Base-by-base conservation (phyloP, 192 early-diverging fungal genomes). In the Rhizophagus clarus region DNA sequence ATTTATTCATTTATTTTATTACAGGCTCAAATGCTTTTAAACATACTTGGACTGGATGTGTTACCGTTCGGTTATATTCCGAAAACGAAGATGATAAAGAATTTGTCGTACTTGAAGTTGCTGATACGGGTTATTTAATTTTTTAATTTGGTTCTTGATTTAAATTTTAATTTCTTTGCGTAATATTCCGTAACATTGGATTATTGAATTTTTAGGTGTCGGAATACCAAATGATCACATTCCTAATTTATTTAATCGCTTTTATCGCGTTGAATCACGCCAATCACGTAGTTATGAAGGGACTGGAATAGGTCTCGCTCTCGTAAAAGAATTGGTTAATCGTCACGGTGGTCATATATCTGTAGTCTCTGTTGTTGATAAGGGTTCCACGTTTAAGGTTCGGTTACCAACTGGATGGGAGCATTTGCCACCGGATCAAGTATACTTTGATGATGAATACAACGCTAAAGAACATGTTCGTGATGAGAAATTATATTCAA, bases 221-320 rank as follows among this genome's bases (percentile, higher is more conserved):
- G 91, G 91, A 6, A 92, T 92, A 12, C 82, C 91, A 4, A 12
- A 72, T 9, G 81, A 86, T 7, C 80, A 92, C 24, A 22, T 90
- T 12, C 74, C 66, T 4, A 82, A 83, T 0, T 81, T 92, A 4
- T 91, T 92, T 79, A 87, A 88, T n/a, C 84, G 89, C 12, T 92
- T 92, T 80, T 86, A 92, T 74, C 84, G 89, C 7, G 84, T 91
- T n/a, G 88, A 91, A 61, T 85, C 83, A 49, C 81, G 80, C 15
- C 85, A 85, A 63, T 87, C 88, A 2, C 82, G 91, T 15, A 87
- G 84, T 28, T 85, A 89, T 61, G 89, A 90, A 81, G 91, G 91
- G 10, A 88, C 85, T 6, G 91, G 91, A 4, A 92, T 92, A 40
- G 91, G 91, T 5, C 70, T 92, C 10, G 82, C 88, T 1, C 69